Percentiles rank a stretch among this genome's conserved stretches.
These are phyloP conservation scores for Fallopia convolvulus DNA, from an alignment of 148 eudicot species.

Conservation along the genomic window DNA sequence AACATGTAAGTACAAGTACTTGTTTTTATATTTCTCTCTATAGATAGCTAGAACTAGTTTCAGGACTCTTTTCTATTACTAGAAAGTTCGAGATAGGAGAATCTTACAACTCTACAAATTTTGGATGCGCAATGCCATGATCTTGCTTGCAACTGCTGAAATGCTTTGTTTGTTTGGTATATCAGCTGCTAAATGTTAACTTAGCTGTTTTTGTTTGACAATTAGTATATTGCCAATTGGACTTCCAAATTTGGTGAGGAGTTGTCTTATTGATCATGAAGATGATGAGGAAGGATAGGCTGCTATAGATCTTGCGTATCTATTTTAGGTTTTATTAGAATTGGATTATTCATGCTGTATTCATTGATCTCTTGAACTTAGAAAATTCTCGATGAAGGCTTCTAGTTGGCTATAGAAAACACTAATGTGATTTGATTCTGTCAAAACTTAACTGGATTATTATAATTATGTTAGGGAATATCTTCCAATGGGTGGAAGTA, in stretches of 20 bases:
- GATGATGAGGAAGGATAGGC: not conserved
- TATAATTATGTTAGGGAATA: conserved; percentile 59
- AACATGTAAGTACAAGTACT: conserved; percentile 73
- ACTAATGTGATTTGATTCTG: not conserved
- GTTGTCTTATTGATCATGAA: not conserved
- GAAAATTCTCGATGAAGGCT: not conserved
- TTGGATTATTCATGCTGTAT: not conserved
- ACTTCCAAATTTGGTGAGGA: not conserved
- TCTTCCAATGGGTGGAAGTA: conserved; percentile 98
- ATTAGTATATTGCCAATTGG: not conserved
- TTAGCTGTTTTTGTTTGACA: not conserved
- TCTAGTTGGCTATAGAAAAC: not conserved
- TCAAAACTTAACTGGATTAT: not conserved
- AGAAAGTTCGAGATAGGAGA: not conserved
- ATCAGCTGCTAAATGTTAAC: not conserved
- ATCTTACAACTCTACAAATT: not conserved
- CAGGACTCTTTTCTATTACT: not conserved
- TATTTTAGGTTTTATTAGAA: not conserved
- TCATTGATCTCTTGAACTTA: not conserved
- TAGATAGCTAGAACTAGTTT: conserved; percentile 4
- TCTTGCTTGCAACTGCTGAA: not conserved
- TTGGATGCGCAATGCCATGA: not conserved
- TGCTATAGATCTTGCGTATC: not conserved
- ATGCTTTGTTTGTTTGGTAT: not conserved
- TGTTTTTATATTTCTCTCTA: not conserved